Conservation (phyloP, 2,329 filamentous ascomycete genomes). For the Colletotrichum phormii region DNA sequence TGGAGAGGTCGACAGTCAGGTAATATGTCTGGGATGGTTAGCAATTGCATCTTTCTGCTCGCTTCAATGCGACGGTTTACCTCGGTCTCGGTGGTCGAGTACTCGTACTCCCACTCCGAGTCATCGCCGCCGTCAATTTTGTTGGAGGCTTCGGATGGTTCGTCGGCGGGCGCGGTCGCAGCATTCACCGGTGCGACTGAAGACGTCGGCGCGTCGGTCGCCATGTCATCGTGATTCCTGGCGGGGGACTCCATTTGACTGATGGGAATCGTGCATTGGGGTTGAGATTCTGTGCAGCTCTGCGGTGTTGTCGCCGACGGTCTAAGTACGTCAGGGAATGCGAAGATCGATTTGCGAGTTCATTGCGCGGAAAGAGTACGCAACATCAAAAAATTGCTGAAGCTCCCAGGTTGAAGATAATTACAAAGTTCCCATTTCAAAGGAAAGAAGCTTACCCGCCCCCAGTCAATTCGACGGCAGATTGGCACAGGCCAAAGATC, state of each 20-base stretch:
- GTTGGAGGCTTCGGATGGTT: not conserved
- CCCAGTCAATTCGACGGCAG: not conserved
- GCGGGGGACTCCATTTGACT: not conserved
- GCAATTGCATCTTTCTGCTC: not conserved
- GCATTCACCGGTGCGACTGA: constrained; percentile 22
- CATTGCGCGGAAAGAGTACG: not conserved
- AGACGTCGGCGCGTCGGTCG: constrained; percentile 11
- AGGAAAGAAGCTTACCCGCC: not conserved
- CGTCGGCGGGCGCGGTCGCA: constrained; percentile 18
- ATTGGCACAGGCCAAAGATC: constrained; percentile 21
- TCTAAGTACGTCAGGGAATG: not conserved
- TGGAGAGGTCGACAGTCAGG: constrained; percentile 71
- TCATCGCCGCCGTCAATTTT: constrained; percentile 58
- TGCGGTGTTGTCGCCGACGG: too few species aligned
- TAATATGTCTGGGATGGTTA: constrained; percentile 66
- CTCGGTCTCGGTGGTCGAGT: constrained; percentile 73
- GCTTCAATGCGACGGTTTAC: constrained; percentile 45
- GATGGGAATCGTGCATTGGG: constrained; percentile 1
- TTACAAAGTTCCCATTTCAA: constrained; percentile 21
- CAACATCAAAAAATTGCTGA: not conserved
- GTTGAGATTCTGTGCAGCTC: too few species aligned
- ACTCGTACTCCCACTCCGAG: constrained; percentile 75
- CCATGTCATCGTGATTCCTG: constrained; percentile 21
- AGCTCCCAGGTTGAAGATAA: not conserved
- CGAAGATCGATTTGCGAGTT: not conserved